phyloP scores from a whole-genome alignment of 306 rosid genomes.

The Pyrus pyrifolia region DNA sequence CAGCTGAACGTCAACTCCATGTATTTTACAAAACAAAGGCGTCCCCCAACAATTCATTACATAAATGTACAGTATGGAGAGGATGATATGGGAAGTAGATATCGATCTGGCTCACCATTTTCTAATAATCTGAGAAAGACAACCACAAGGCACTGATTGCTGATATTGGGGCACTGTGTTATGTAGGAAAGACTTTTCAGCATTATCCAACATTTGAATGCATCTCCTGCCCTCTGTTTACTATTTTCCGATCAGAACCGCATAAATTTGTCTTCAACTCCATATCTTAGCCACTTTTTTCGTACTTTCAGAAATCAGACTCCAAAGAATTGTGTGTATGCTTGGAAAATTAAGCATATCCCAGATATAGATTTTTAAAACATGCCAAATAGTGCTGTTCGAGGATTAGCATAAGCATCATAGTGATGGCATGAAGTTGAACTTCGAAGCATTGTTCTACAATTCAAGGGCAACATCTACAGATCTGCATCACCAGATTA shows the following conservation, averaged over 20 bases:
- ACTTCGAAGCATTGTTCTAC: conserved; percentile 23
- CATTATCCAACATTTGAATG: conserved; percentile 20
- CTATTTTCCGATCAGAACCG: not conserved
- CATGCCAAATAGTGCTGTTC: conserved; percentile 9
- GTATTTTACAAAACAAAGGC: conserved; percentile 17
- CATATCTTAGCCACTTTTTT: conserved; percentile 26
- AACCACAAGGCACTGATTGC: conserved; percentile 21
- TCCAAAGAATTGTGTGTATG: conserved; percentile 20
- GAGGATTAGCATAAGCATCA: conserved; percentile 27
- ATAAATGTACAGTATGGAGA: conserved; percentile 22
- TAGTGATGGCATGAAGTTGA: conserved; percentile 12
- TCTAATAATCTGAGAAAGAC: conserved; percentile 23
- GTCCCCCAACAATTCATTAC: conserved; percentile 16
- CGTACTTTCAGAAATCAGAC: conserved; percentile 27
- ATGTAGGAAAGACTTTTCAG: conserved; percentile 15
- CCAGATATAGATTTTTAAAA: conserved; percentile 22
- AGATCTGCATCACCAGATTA: conserved; percentile 36
- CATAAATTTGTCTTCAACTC: not conserved
- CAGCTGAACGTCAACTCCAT: conserved; percentile 20
- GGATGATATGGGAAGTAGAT: conserved; percentile 24
- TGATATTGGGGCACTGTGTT: not conserved
- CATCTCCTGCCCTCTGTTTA: conserved; percentile 6
- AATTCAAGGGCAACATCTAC: conserved; percentile 31
- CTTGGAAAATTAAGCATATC: conserved; percentile 16
- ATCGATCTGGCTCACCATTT: conserved; percentile 35